Base-by-base conservation (phyloP, 1,139 yeast genomes). In the Yamadazyma pseudoaaseri region DNA sequence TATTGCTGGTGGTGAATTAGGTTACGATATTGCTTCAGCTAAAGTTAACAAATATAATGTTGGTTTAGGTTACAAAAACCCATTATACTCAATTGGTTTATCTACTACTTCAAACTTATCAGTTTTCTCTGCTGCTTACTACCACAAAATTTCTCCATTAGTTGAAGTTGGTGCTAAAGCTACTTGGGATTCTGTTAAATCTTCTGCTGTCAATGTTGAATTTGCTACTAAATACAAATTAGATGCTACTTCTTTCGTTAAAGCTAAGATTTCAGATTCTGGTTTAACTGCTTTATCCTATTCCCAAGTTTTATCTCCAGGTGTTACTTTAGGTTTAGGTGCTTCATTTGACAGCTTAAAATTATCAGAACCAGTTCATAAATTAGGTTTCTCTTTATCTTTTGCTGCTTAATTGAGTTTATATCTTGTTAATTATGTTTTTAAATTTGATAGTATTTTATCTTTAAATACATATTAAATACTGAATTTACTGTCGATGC, bases 161-260 rank as follows among this genome's bases (percentile, higher is more conserved):
- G 89, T 92, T 54, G 96, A 92, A 78, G 96, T 90, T 54, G 97
- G 97, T 73, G 96, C 97, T 56, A 90, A 86, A 78, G 96, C 97
- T 58, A 82, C 94, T 51, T 86, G 94, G 82, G 96, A 89, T 73
- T 82, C 95, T 48, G 73, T 70, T 54, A 70, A 70, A 62, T 81
- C 87, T 65, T 72, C 86, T 46, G 71, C 70, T 56, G 79, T 87
- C 50, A 69, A 68, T 50, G 81, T 94, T 57, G 98, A 94, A 76
- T 86, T 90, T 52, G 98, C 97, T 55, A 81, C 97, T 66, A 90
- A 87, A 80, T 92, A 92, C 79, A 72, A 76, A 52, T 80, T 92
- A 60, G 97, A 92, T 73, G 66, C 76, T 42, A 63, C 94, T 48
- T 81, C 97, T 48, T 89, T 86, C 58, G 85, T 89, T 64, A 90